Base-by-base conservation (phyloP, 306 rosid species). In the Oxytropis ochrocephala region DNA sequence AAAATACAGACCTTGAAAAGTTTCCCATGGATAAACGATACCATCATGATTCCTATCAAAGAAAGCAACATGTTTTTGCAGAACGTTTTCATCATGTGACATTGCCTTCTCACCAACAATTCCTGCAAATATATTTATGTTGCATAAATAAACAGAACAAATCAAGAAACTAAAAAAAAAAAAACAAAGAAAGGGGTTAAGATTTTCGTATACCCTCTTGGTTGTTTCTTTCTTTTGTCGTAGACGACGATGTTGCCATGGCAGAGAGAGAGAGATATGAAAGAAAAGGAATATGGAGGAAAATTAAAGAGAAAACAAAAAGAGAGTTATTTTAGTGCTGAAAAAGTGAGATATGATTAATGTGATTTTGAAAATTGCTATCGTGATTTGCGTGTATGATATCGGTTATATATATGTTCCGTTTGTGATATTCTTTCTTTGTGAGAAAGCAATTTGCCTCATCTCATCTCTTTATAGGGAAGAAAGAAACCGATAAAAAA, bases 21-120 rank as follows among this genome's bases (percentile, higher is more conserved):
- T 92, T 35, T 92, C 98, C 91, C 86, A 86, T 17, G 98, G 98
- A 5, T 92, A 89, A 75, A 92, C 69, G 65, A 92, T 14, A 54
- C 91, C 92, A 7, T 92, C 92, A 0, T 78, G 73, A 41, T 92
- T 87, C 57, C 89, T 73, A 64, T 92, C 92, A n/a, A 89, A 92
- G 63, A 89, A 92, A 6, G 83, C 84, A 14, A 78, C 95, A 30
- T 92, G 98, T 64, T 82, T 89, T 67, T 86, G 92, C 50, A 92
- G 85, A 54, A 81, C 74, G 42, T 81, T 88, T 16, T 85, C 27
- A 19, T 79, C 82, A 6, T 32, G 42, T 6, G 85, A 71, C 1
- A 64, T 69, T 4, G 79, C 57, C 38, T 41, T 79, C 67, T 49
- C 83, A 10, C 0, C 49, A 48, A 46, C 82, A 43, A 24, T 17